Percentiles rank a stretch among this genome's conserved stretches.
Conservation (phyloP, 805 yeast species). For the Yarrowia divulgata region DNA sequence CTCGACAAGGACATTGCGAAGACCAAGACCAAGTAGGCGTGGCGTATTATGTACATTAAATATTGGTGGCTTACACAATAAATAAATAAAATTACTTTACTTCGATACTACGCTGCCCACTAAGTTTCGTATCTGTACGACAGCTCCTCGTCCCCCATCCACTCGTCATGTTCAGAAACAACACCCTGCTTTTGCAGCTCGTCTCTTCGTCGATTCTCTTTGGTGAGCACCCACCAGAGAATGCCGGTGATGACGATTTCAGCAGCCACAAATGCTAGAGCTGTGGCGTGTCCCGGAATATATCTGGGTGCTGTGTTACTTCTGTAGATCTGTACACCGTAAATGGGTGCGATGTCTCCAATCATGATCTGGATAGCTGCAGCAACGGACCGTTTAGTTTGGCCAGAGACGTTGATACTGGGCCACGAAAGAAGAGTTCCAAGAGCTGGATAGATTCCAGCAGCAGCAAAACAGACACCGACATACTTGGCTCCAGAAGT, state of each 20-base stretch:
- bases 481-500: constrained; percentile 20
- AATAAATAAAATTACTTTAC: neutral
- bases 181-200: constrained; percentile 20
- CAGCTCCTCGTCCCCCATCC: constrained; percentile 12
- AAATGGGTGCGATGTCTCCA: constrained; percentile 33
- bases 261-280: constrained; percentile 1
- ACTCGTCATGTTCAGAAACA: constrained; percentile 7
- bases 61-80: neutral
- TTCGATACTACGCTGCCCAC: neutral
- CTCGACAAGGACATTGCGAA: neutral
- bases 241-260: constrained; percentile 1
- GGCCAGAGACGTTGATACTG: constrained; percentile 26
- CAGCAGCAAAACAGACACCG: constrained; percentile 27
- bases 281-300: constrained; percentile 28
- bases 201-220: constrained; percentile 5
- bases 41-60: constrained; percentile 4
- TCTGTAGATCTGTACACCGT: constrained; percentile 30
- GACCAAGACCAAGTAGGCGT: constrained; percentile 19
- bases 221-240: constrained; percentile 13
- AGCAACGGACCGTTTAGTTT: constrained; percentile 25
- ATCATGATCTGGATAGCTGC: constrained; percentile 31
- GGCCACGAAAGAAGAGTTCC: constrained; percentile 18
- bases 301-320: constrained; percentile 16
- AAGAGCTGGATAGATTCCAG: constrained; percentile 26
- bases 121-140: constrained; percentile 12